These are phyloP conservation scores for Colletotrichum sp. DNA, from an alignment of 2,329 filamentous ascomycete genomes.

Conservation along the genomic window DNA sequence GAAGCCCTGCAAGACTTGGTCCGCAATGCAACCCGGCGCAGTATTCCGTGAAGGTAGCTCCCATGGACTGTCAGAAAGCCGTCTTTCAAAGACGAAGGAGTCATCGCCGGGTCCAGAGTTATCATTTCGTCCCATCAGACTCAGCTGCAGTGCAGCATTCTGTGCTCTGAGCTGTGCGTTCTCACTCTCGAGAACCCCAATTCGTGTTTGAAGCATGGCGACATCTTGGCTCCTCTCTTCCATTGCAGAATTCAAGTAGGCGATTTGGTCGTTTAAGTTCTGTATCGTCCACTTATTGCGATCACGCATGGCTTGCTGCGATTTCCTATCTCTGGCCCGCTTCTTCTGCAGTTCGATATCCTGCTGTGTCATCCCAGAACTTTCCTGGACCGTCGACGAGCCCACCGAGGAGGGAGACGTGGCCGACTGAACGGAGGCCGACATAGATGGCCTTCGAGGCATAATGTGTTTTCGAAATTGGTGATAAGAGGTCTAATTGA, in stretches of 20 bases:
- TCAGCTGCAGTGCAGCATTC: background rate
- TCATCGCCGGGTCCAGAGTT: background rate
- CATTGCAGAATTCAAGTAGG: background rate
- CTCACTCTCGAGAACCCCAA: background rate
- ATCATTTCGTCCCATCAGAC: background rate
- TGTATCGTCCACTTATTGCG: slow-evolving; percentile 35
- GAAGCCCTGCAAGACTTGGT: background rate
- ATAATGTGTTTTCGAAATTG: background rate
- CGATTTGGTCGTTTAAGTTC: slow-evolving; percentile 32
- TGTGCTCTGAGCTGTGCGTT: background rate
- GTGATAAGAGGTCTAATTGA: background rate
- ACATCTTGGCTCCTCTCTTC: background rate
- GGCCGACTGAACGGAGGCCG: background rate
- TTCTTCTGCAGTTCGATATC: slow-evolving; percentile 32
- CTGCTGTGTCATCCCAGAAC: background rate
- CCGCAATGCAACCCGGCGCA: background rate
- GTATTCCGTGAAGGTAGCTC: background rate
- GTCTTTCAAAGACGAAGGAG: background rate
- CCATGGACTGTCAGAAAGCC: background rate
- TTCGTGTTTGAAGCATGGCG: background rate
- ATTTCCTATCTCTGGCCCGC: slow-evolving; percentile 34
- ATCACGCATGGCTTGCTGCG: slow-evolving; percentile 37
- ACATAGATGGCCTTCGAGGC: background rate
- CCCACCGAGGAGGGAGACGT: background rate
- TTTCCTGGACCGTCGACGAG: background rate